Evolutionary conservation across 306 rosid genomes (phyloP).

Genomic region (Ceratonia siliqua): DNA sequence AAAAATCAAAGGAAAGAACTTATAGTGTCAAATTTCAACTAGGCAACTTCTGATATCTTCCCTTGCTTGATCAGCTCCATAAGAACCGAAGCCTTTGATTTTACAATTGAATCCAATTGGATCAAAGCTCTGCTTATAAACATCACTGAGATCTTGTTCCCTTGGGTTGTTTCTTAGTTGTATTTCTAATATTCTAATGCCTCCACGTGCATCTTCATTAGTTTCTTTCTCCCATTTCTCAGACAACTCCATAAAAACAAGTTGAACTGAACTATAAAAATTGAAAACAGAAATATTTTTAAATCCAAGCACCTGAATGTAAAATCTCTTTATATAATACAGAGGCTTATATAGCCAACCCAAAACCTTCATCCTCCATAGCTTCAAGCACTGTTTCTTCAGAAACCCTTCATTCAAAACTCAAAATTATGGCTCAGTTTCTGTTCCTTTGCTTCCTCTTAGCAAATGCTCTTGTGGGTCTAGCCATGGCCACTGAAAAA

Average conservation of each 20-base stretch:
- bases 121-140: constrained; percentile 52
- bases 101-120: constrained; percentile 22
- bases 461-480: constrained; percentile 39
- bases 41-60: constrained; percentile 50
- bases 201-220: constrained; percentile 44
- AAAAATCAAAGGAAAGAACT: too few species aligned
- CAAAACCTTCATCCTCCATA: constrained; percentile 30
- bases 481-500: constrained; percentile 35
- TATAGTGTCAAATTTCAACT: too few species aligned
- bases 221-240: constrained; percentile 38
- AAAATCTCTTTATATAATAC: constrained; percentile 36
- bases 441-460: constrained; percentile 49
- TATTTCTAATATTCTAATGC: constrained; percentile 50
- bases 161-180: constrained; percentile 56
- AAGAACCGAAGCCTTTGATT: constrained; percentile 15
- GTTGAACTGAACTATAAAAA: background rate
- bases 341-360: constrained; percentile 29
- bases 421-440: constrained; percentile 47
- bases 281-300: constrained; percentile 15
- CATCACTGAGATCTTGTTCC: constrained; percentile 64
- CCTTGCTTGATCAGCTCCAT: background rate
- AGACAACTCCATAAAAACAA: constrained; percentile 52
- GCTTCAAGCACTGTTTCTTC: constrained; percentile 11
- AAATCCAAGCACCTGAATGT: constrained; percentile 43
- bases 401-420: background rate